These are phyloP conservation scores for Fomitiporia mediterranea DNA, from an alignment of 1,284 basidiomycete genomes.

Conservation along the genomic window DNA sequence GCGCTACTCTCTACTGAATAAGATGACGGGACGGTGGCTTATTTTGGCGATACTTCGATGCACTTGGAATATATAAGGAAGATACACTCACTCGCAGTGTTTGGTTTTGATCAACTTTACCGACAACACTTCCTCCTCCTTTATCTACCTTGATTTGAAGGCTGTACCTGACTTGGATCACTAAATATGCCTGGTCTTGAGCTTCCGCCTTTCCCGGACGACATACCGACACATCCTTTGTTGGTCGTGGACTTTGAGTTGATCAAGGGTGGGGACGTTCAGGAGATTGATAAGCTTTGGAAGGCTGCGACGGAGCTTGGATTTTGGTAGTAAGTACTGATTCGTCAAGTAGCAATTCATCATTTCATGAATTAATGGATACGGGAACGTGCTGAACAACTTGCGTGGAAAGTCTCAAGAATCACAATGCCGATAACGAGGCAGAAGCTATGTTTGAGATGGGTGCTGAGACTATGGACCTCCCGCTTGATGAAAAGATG, in stretches of 20 bases:
- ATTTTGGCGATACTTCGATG: too few relatives aligned
- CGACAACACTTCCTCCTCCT: too few relatives aligned
- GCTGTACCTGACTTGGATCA: neutral
- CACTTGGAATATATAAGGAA: too few relatives aligned
- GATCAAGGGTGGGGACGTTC: conserved; percentile 33
- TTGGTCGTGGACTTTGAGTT: conserved; percentile 47
- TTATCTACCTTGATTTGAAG: too few relatives aligned
- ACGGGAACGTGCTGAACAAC: neutral
- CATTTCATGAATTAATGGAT: neutral
- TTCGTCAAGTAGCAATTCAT: neutral
- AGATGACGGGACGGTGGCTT: too few relatives aligned
- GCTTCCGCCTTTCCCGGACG: conserved; percentile 43
- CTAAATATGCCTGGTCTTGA: conserved; percentile 24
- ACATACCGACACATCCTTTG: conserved; percentile 45
- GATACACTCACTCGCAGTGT: too few relatives aligned
- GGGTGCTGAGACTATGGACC: conserved; percentile 50
- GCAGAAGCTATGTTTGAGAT: conserved; percentile 56
- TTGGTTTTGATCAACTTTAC: too few relatives aligned
- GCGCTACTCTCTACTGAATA: too few relatives aligned
- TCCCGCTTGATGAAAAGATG: conserved; percentile 60
- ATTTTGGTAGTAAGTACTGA: conserved; percentile 48
- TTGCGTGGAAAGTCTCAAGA: conserved; percentile 46
- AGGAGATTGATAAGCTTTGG: conserved; percentile 45
- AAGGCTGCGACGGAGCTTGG: conserved; percentile 47
- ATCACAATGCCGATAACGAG: conserved; percentile 53